Evolutionary conservation across 495 filamentous ascomycete genomes (phyloP).

Genomic region (Aspergillus ostianus): DNA sequence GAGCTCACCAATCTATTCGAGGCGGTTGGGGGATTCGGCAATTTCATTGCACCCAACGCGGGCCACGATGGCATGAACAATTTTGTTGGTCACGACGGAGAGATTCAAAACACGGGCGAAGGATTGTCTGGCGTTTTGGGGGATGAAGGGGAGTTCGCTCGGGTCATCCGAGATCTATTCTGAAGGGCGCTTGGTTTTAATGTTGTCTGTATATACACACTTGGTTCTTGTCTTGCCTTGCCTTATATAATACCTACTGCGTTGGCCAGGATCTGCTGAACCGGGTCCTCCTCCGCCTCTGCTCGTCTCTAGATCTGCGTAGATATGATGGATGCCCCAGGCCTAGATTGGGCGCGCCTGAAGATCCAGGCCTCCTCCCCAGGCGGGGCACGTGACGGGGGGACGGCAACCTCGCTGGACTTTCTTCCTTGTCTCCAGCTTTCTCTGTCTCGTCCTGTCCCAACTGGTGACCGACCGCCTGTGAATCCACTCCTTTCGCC

Average conservation of each 20-base stretch:
- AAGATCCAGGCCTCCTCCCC: neutral
- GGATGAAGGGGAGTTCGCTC: slow-evolving; percentile 62
- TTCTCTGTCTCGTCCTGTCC: neutral
- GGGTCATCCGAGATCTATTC: slow-evolving; percentile 65
- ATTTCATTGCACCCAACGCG: slow-evolving; percentile 37
- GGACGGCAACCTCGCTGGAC: neutral
- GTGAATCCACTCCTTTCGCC: slow-evolving; percentile 9
- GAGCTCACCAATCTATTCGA: slow-evolving; percentile 70
- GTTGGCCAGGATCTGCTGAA: neutral
- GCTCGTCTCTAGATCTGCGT: neutral
- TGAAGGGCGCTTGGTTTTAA: slow-evolving; percentile 26
- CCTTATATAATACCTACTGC: neutral
- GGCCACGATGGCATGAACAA: slow-evolving; percentile 42
- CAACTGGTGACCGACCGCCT: neutral
- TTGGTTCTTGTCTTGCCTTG: neutral
- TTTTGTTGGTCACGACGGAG: slow-evolving; percentile 42
- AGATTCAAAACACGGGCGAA: slow-evolving; percentile 45
- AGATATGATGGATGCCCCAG: too few relatives aligned
- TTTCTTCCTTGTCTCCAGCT: neutral
- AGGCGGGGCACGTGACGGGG: neutral
- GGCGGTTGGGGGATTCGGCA: slow-evolving; percentile 59
- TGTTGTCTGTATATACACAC: neutral
- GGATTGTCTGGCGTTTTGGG: slow-evolving; percentile 53
- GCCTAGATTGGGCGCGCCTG: too few relatives aligned
- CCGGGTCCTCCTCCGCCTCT: neutral